Conservation (phyloP, 164 flowering plant species). For the Cinnamomum chago region DNA sequence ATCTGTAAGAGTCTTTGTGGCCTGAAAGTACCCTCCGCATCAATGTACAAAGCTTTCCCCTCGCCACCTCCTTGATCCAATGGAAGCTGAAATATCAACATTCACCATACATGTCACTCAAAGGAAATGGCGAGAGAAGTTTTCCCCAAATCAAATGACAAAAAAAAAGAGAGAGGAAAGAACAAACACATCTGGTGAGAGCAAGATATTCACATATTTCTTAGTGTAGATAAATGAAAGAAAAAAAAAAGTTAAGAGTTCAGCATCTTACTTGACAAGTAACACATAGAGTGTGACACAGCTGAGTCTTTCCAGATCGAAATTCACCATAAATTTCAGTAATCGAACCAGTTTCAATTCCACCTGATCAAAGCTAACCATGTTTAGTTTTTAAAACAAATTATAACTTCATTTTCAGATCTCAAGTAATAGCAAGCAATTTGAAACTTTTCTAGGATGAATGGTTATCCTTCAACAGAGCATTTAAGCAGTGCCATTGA, state of each 20-base stretch:
- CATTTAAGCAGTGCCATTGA: neutral
- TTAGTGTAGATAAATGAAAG: neutral
- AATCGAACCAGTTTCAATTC: slow-evolving; percentile 91
- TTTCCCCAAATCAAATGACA: neutral
- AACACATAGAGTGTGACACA: slow-evolving; percentile 93
- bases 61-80: slow-evolving; percentile 98
- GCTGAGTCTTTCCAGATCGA: slow-evolving; percentile 93
- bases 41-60: slow-evolving; percentile 96
- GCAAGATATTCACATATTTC: neutral
- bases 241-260: neutral
- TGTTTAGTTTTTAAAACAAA: neutral
- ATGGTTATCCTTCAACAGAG: neutral
- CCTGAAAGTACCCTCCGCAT: slow-evolving; percentile 97
- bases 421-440: neutral
- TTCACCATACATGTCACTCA: slow-evolving; percentile 1
- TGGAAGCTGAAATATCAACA: slow-evolving; percentile 69
- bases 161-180: neutral
- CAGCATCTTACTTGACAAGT: slow-evolving; percentile 74
- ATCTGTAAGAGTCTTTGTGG: slow-evolving; percentile 91
- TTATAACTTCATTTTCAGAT: neutral
- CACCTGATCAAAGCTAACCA: slow-evolving; percentile 44
- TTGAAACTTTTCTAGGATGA: neutral
- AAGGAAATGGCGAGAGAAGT: neutral
- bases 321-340: slow-evolving; percentile 96
- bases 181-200: neutral